Conservation (phyloP, 805 yeast species). For the Clavispora santaluciae region DNA sequence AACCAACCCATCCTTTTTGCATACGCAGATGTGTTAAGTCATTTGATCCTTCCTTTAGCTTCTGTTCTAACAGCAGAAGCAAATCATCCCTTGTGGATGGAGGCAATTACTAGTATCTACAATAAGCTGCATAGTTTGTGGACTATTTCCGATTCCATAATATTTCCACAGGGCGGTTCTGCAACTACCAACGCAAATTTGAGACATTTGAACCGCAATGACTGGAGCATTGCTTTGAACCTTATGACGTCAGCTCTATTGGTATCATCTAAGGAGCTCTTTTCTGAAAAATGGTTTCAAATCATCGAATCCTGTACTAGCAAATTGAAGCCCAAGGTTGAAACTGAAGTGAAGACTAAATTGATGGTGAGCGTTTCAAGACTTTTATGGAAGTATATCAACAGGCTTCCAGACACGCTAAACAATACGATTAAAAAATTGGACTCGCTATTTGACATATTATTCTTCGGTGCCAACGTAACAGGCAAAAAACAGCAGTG, state of each 20-base stretch:
- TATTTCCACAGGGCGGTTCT: slow-evolving; percentile 1
- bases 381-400: slow-evolving; percentile 84
- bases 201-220: slow-evolving; percentile 12
- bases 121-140: slow-evolving; percentile 43
- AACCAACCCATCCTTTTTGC: slow-evolving; percentile 66
- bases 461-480: slow-evolving; percentile 43
- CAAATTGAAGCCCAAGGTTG: slow-evolving; percentile 60
- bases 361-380: slow-evolving; percentile 65
- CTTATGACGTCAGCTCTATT: slow-evolving; percentile 69
- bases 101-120: slow-evolving; percentile 64
- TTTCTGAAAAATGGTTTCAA: slow-evolving; percentile 65
- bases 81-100: slow-evolving; percentile 93
- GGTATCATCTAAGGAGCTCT: slow-evolving; percentile 75
- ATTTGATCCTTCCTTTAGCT: slow-evolving; percentile 74
- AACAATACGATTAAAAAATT: slow-evolving; percentile 81
- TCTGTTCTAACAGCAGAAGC: slow-evolving; percentile 88
- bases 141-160: slow-evolving; percentile 17
- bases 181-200: not conserved
- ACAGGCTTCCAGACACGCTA: slow-evolving; percentile 80
- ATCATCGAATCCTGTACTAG: slow-evolving; percentile 59
- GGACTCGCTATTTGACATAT: slow-evolving; percentile 53
- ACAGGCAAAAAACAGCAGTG: slow-evolving; percentile 63
- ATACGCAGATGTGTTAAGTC: slow-evolving; percentile 79
- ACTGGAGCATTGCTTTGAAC: slow-evolving; percentile 68
- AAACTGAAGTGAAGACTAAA: slow-evolving; percentile 46